Percentiles rank a stretch among this genome's conserved stretches.
These are phyloP conservation scores for Metschnikowia sp. DNA, from an alignment of 805 yeast species.

Conservation along the genomic window DNA sequence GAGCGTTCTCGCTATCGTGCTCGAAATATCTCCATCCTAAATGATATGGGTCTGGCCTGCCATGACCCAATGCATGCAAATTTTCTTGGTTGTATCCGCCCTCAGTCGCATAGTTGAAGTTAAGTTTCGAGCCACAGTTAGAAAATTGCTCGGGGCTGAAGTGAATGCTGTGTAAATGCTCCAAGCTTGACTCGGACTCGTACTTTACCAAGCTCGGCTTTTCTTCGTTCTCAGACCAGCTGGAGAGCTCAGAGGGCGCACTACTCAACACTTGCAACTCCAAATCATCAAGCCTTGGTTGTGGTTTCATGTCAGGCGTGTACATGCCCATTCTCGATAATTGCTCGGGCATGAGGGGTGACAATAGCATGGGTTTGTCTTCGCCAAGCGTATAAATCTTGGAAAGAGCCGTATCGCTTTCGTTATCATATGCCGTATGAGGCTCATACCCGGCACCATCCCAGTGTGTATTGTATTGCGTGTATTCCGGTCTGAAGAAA, in stretches of 20 bases:
- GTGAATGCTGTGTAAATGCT: constrained; percentile 8
- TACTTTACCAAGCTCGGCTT: constrained; percentile 8
- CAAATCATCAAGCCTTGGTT: constrained; percentile 8
- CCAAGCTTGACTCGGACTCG: constrained; percentile 10
- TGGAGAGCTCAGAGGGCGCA: constrained; percentile 11
- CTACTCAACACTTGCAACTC: constrained; percentile 10
- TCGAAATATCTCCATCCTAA: constrained; percentile 4
- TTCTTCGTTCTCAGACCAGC: constrained; percentile 12
- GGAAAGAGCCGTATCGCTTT: constrained; percentile 7
- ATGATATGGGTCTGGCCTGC: constrained; percentile 2
- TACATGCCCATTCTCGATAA: constrained; percentile 3
- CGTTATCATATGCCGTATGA: constrained; percentile 2
- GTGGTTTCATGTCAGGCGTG: constrained; percentile 6
- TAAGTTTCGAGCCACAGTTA: neutral
- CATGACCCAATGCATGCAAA: neutral
- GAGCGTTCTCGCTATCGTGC: neutral
- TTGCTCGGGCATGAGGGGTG: constrained; percentile 7
- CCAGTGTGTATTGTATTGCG: constrained; percentile 5
- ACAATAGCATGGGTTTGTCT: constrained; percentile 5
- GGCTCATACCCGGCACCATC: constrained; percentile 3
- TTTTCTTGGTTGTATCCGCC: constrained; percentile 1
- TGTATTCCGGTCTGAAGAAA: constrained; percentile 7
- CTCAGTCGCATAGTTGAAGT: constrained; percentile 1
- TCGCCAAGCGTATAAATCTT: constrained; percentile 4
- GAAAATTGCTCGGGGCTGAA: constrained; percentile 8